phyloP scores from a whole-genome alignment of 1,284 basidiomycete genomes.

The Pulchroboletus neoregius region DNA sequence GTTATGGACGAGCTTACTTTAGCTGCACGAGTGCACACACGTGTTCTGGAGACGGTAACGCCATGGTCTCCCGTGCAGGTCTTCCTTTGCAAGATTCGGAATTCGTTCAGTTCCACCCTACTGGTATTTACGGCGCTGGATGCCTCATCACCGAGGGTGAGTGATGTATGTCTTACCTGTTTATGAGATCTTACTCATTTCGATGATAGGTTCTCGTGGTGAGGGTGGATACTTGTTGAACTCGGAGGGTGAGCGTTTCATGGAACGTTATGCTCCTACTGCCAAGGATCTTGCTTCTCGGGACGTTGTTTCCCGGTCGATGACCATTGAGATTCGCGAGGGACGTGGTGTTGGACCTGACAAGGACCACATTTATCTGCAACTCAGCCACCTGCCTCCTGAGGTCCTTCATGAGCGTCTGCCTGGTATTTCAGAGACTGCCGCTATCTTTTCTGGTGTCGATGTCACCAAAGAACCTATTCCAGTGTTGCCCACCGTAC shows the following conservation, averaged over 20 bases:
- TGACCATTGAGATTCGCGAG: conserved; percentile 99
- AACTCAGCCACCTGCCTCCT: conserved; percentile 95
- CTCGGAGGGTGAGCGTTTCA: conserved; percentile 99
- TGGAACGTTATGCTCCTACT: conserved; percentile 99
- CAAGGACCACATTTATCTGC: conserved; percentile 97
- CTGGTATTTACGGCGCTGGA: conserved; percentile 99
- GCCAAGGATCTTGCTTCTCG: conserved; percentile 99
- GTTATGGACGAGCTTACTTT: conserved; percentile 99
- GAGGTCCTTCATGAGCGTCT: conserved; percentile 96
- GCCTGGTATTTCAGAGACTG: conserved; percentile 99
- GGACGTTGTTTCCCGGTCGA: conserved; percentile 98
- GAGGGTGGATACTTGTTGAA: conserved; percentile 99
- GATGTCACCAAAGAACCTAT: conserved; percentile 99
- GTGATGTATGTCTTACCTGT: conserved; percentile 5
- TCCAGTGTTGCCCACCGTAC: conserved; percentile 93
- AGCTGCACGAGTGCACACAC: conserved; percentile 99
- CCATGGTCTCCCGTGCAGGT: conserved; percentile 97
- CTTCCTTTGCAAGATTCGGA: conserved; percentile 97
- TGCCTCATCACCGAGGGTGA: conserved; percentile 97
- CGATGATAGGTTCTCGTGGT: conserved; percentile 82
- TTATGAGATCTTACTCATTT: conserved; percentile 1
- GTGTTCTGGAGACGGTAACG: conserved; percentile 98
- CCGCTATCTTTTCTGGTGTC: conserved; percentile 98
- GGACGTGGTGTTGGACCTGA: conserved; percentile 99
- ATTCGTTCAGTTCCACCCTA: conserved; percentile 99